These are phyloP conservation scores for Astragalus membranaceus DNA, from an alignment of 306 rosid genomes.

Conservation along the genomic window DNA sequence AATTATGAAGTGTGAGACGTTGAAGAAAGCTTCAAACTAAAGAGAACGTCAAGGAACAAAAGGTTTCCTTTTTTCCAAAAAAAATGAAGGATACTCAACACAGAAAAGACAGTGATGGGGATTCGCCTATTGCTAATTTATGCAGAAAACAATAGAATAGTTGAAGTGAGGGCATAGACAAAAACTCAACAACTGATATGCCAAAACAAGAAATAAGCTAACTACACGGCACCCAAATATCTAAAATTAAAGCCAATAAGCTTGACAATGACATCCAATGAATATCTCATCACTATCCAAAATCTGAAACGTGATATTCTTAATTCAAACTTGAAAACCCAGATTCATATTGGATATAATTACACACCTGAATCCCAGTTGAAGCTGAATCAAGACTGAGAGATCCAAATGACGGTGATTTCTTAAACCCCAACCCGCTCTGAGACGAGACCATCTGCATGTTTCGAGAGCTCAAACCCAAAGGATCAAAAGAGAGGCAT, in stretches of 20 bases:
- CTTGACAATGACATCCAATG: not conserved
- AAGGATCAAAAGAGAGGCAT: conserved; percentile 25
- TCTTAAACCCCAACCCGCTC: conserved; percentile 20
- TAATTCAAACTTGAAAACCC: conserved; percentile 17
- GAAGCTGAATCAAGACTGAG: conserved; percentile 16
- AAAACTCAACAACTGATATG: not conserved
- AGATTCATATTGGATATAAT: conserved; percentile 13
- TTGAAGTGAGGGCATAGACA: not conserved
- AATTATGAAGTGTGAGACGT: not conserved
- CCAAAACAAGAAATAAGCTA: conserved; percentile 13
- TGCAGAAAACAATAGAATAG: conserved; percentile 8
- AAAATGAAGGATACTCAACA: not conserved
- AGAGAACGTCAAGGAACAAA: not conserved
- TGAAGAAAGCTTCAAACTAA: conserved; percentile 2
- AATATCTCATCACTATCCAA: not conserved
- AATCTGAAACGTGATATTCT: conserved; percentile 19
- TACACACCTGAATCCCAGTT: conserved; percentile 23
- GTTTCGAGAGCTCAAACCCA: conserved; percentile 21
- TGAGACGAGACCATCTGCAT: conserved; percentile 20
- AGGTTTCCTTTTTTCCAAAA: not conserved
- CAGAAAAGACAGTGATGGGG: not conserved
- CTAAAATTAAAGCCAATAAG: not conserved
- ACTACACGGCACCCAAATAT: not conserved
- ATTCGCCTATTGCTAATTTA: not conserved
- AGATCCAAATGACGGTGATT: conserved; percentile 39